phyloP scores from a whole-genome alignment of 441 rosid genomes.

The Jatropha multifida region DNA sequence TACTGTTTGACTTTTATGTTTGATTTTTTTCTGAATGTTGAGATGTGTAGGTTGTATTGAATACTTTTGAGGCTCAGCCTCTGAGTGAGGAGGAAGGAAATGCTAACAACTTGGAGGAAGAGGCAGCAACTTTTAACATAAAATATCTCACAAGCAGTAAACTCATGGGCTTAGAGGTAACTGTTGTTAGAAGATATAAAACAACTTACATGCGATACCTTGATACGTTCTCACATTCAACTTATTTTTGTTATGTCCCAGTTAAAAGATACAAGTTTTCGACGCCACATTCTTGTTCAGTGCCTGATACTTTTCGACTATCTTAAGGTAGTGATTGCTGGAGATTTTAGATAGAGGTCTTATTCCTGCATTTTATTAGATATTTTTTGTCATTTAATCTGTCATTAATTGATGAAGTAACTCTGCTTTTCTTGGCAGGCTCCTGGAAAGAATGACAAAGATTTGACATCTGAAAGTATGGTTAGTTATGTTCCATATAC shows the following conservation, averaged over 20 bases:
- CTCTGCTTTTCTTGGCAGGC: conserved; percentile 47
- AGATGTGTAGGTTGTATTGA: conserved; percentile 73
- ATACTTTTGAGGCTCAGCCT: conserved; percentile 94
- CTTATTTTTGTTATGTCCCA: conserved; percentile 30
- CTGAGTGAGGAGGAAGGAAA: conserved; percentile 96
- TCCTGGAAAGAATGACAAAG: conserved; percentile 96
- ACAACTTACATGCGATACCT: neutral
- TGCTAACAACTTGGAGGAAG: conserved; percentile 92
- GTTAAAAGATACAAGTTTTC: conserved; percentile 97
- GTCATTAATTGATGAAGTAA: conserved; percentile 15
- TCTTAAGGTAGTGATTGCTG: conserved; percentile 62
- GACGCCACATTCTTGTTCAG: conserved; percentile 96
- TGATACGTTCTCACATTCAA: conserved; percentile 13
- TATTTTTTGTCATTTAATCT: conserved; percentile 9
- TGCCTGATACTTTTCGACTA: conserved; percentile 94
- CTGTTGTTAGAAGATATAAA: conserved; percentile 22
- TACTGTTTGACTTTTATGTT: neutral
- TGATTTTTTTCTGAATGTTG: conserved; percentile 24
- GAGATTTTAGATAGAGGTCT: conserved; percentile 17
- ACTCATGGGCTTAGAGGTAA: conserved; percentile 96
- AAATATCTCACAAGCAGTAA: conserved; percentile 98
- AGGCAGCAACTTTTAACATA: conserved; percentile 85
- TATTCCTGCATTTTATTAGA: conserved; percentile 9
- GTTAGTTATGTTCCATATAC: conserved; percentile 50
- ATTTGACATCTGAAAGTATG: conserved; percentile 86